These are phyloP conservation scores for Rhododendron vialii DNA, from an alignment of 148 eudicot genomes.

Conservation along the genomic window DNA sequence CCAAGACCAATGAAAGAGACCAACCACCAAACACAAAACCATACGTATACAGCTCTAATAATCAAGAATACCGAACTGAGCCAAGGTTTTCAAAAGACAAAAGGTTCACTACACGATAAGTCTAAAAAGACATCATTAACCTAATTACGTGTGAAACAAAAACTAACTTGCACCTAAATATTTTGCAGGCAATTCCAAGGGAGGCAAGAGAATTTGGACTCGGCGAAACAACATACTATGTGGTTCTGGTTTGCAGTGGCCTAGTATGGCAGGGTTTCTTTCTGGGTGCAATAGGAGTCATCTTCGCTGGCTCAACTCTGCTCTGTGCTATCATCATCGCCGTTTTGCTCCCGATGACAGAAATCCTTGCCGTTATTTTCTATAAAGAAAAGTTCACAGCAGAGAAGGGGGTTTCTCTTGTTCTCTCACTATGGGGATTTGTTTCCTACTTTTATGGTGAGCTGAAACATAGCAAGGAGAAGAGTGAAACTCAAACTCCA, in stretches of 20 bases:
- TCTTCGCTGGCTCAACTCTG: constrained; percentile 15
- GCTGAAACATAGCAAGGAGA: not conserved
- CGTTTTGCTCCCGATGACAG: constrained; percentile 35
- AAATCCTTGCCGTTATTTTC: constrained; percentile 30
- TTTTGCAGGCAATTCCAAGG: constrained; percentile 30
- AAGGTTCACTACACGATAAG: not conserved
- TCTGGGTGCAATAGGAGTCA: not conserved
- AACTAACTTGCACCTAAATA: not conserved
- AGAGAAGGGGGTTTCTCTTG: not conserved
- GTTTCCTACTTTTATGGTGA: not conserved
- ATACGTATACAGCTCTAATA: not conserved
- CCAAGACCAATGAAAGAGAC: not conserved
- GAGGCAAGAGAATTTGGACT: constrained; percentile 32
- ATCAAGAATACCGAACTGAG: not conserved
- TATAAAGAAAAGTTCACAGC: not conserved
- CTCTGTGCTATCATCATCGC: constrained; percentile 45
- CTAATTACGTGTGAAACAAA: not conserved
- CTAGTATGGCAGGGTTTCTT: constrained; percentile 7
- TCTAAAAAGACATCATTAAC: not conserved
- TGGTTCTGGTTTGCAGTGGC: constrained; percentile 27
- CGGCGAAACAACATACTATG: constrained; percentile 26
- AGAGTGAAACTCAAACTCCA: not conserved
- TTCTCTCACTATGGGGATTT: not conserved
- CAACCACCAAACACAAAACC: not conserved
- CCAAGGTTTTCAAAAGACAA: not conserved